Percentiles rank a stretch among this genome's conserved stretches.
These are phyloP conservation scores for Ophiostoma piceae DNA, from an alignment of 2,329 filamentous ascomycete genomes.

Conservation along the genomic window DNA sequence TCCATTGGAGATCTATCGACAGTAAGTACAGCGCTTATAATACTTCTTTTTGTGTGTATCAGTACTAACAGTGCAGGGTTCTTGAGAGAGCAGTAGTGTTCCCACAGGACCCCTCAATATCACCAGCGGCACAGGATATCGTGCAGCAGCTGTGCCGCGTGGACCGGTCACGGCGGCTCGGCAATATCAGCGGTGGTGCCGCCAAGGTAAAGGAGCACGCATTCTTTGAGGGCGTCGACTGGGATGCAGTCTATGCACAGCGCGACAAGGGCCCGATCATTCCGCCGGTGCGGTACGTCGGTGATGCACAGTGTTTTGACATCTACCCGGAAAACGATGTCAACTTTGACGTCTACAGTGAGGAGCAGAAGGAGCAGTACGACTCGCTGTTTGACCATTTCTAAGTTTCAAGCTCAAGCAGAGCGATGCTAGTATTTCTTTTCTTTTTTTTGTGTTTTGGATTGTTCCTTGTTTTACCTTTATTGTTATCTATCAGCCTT, in stretches of 20 bases:
- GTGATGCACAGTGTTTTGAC: constrained; percentile 77
- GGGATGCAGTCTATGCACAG: constrained; percentile 65
- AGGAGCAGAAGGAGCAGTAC: constrained; percentile 63
- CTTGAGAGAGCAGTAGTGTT: constrained; percentile 73
- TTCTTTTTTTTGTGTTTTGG: not conserved
- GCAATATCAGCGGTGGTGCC: constrained; percentile 72
- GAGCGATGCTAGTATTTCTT: no score
- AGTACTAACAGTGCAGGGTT: constrained; percentile 49
- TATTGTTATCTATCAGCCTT: not conserved
- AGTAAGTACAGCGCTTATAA: constrained; percentile 42
- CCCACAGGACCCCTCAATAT: constrained; percentile 61
- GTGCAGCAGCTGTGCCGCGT: constrained; percentile 72
- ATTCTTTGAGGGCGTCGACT: constrained; percentile 69
- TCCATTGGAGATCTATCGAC: constrained; percentile 80
- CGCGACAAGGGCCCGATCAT: constrained; percentile 65
- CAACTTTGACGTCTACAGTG: constrained; percentile 60
- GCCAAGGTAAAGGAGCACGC: constrained; percentile 66
- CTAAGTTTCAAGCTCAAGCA: not conserved
- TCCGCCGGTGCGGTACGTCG: constrained; percentile 65
- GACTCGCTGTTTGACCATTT: constrained; percentile 60
- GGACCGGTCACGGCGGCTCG: constrained; percentile 70
- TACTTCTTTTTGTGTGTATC: not conserved
- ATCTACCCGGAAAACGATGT: constrained; percentile 72
- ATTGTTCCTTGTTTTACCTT: not conserved
- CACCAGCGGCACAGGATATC: constrained; percentile 64